Percentiles rank a stretch among this genome's conserved stretches.
Evolutionary conservation across 257 asterid genomes (phyloP).

Genomic region (Capsicum pubescens): DNA sequence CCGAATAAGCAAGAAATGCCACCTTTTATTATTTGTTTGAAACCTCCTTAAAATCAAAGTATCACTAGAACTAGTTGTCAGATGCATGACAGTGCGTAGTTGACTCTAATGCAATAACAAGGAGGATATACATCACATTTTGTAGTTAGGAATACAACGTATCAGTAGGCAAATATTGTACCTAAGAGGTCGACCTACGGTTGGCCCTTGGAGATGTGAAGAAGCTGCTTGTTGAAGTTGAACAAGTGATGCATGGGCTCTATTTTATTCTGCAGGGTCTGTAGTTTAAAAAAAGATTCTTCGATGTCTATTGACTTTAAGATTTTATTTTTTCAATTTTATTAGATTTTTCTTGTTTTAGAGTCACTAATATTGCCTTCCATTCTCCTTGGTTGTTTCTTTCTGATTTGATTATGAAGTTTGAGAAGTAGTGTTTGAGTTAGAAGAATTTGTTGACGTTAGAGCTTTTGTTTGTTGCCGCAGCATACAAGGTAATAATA

Average conservation of each 20-base stretch:
- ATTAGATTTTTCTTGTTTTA: too few relatives aligned
- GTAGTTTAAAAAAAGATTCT: too few relatives aligned
- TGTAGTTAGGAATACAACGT: background rate
- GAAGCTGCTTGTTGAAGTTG: conserved; percentile 87
- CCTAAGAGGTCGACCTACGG: conserved; percentile 72
- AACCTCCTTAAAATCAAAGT: background rate
- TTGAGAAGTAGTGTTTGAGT: too few relatives aligned
- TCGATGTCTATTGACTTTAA: too few relatives aligned
- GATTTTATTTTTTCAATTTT: too few relatives aligned
- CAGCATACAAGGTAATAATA: too few relatives aligned
- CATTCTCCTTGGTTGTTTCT: too few relatives aligned
- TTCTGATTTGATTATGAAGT: too few relatives aligned
- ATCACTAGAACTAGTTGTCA: conserved; percentile 23
- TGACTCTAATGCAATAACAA: background rate
- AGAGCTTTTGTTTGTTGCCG: too few relatives aligned
- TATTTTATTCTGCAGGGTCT: conserved; percentile 27
- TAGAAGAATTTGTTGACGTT: too few relatives aligned
- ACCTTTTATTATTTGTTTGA: background rate
- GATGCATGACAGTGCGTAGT: background rate
- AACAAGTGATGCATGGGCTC: conserved; percentile 84
- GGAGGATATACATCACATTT: conserved; percentile 18
- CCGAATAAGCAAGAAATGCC: background rate
- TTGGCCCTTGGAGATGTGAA: conserved; percentile 59
- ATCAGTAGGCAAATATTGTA: conserved; percentile 29
- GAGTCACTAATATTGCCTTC: too few relatives aligned